Conservation (phyloP, 805 yeast genomes). For the Spathaspora passalidarum region DNA sequence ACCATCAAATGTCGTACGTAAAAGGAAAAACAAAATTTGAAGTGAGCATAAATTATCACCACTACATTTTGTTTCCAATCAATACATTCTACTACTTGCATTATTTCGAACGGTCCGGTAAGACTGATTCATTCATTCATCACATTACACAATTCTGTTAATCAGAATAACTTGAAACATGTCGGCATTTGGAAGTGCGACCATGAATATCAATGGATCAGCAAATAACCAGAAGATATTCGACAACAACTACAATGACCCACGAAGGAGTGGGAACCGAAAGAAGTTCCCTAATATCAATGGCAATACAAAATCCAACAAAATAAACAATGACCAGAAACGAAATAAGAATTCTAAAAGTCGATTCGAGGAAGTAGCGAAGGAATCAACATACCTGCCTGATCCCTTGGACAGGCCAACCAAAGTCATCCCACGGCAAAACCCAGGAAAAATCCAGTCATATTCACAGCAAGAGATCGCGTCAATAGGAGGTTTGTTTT, state of each 20-base stretch:
- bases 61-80: neutral
- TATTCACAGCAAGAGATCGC: constrained; percentile 18
- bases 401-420: constrained; percentile 16
- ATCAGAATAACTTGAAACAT: constrained; percentile 6
- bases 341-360: neutral
- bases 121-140: too few relatives aligned
- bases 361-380: neutral
- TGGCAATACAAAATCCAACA: neutral
- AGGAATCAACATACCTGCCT: neutral
- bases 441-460: constrained; percentile 16
- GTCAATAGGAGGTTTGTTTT: constrained; percentile 28
- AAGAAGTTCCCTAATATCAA: constrained; percentile 1
- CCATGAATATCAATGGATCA: constrained; percentile 1
- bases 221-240: constrained; percentile 1
- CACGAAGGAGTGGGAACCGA: constrained; percentile 11
- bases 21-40: neutral
- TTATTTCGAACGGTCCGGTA: too few relatives aligned
- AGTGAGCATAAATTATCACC: neutral
- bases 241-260: constrained; percentile 11
- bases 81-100: neutral
- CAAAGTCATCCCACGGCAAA: constrained; percentile 19
- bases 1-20: too few relatives aligned
- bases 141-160: too few relatives aligned
- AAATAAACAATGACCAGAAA: constrained; percentile 1
- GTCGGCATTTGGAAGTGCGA: constrained; percentile 17